Evolutionary conservation across 2,329 filamentous ascomycete species (phyloP), one percentile per base, ranked within the genome.

Genomic region (Cladosporium colombiae): DNA sequence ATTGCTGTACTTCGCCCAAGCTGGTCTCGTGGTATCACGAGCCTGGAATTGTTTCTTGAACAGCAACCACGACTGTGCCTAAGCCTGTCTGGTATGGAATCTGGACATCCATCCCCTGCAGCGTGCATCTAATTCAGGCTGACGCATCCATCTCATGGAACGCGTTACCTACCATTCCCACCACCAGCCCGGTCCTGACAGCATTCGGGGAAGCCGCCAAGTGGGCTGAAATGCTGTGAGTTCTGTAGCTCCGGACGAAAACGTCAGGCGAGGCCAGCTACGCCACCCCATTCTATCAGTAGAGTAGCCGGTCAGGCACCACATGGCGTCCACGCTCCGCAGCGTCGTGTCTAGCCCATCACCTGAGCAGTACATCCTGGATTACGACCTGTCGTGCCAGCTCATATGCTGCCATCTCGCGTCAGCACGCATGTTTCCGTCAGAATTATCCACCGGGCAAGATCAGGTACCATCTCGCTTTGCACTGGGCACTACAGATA

Each of bases 281-380:
- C 63, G 57, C 63, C 46, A 65, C 49, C 21, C 8, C 37, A 33
- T 37, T 57, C 52, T 8, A 59, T 52, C 33, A 44, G 56, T 59
- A n/a, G 40, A 44, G 56, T 59, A n/a, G 40, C 52, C 23, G 31
- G n/a, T 13, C 35, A 65, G 55, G 55, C 55, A 60, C 46, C 63
- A 65, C 57, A 60, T 65, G 49, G 55, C 63, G 56, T 63, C 49
- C 61, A 63, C 25, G 61, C 44, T 46, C 23, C 21, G 21, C 37
- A 25, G 23, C 29, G 23, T 29, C 13, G 53, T 33, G 29, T 46
- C 40, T 21, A n/a, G 40, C 16, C 27, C 10, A 55, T 55, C 52
- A 55, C 27, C 52, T 55, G 40, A 57, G 61, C 31, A 56, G 18
- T 25, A 13, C n/a, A 44, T 50, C 14, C 53, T 29, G 33, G 11